Conservation (phyloP, 2,329 filamentous ascomycete genomes). For the Coniochaeta pulveracea region DNA sequence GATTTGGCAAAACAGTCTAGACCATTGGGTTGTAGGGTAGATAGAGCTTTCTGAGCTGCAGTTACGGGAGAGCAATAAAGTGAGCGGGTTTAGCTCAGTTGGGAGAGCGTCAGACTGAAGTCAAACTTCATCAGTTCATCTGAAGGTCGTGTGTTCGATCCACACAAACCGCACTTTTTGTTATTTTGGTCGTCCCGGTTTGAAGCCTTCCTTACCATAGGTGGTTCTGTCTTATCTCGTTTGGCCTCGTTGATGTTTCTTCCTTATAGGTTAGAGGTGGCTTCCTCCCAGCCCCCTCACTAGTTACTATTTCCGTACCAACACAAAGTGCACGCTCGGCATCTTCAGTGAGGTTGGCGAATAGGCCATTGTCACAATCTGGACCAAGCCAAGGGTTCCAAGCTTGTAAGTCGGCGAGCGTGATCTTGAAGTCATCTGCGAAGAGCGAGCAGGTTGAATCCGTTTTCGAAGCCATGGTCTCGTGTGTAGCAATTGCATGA, state of each 20-base stretch:
- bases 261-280: neutral
- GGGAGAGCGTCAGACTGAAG: slow-evolving; percentile 15
- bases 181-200: too few relatives aligned
- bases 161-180: slow-evolving; percentile 11
- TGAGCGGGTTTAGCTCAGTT: slow-evolving; percentile 16
- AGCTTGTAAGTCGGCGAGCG: neutral
- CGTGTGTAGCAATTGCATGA: slow-evolving; percentile 3
- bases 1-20: neutral
- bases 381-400: slow-evolving; percentile 5
- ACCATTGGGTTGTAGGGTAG: neutral
- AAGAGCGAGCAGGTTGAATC: neutral
- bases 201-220: too few relatives aligned
- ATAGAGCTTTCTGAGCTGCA: neutral
- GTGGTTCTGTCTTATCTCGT: too few relatives aligned
- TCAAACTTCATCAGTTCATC: slow-evolving; percentile 9
- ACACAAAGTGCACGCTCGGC: slow-evolving; percentile 3
- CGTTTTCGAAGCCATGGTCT: neutral
- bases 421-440: neutral
- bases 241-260: neutral
- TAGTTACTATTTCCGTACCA: neutral
- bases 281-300: too few relatives aligned
- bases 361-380: slow-evolving; percentile 3
- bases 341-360: neutral
- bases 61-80: neutral
- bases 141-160: slow-evolving; percentile 17